phyloP scores from a whole-genome alignment of 1,284 basidiomycete genomes.

The Heterobasidion irregulare region DNA sequence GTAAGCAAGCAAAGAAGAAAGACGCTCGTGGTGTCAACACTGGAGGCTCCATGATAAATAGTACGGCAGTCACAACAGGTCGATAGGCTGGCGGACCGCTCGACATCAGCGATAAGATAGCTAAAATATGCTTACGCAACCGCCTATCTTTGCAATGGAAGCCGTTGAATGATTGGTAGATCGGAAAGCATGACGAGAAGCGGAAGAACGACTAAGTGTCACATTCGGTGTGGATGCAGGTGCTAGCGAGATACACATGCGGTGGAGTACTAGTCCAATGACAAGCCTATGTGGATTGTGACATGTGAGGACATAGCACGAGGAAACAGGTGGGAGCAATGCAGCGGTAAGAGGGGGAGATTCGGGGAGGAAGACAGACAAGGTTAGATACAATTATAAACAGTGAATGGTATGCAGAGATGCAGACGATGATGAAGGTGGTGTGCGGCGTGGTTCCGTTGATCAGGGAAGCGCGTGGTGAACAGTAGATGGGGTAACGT shows the following conservation, averaged over 20 bases:
- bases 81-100: too few relatives aligned
- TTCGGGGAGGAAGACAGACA: neutral
- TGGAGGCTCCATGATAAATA: too few relatives aligned
- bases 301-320: neutral
- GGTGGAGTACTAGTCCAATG: neutral
- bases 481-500: constrained; percentile 3
- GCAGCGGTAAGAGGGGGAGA: neutral
- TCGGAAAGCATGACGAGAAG: too few relatives aligned
- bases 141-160: too few relatives aligned
- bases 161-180: too few relatives aligned
- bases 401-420: neutral
- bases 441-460: neutral
- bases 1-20: neutral
- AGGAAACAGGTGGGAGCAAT: neutral
- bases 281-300: neutral
- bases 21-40: too few relatives aligned
- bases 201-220: neutral
- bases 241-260: neutral
- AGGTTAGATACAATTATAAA: neutral
- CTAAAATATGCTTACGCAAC: too few relatives aligned
- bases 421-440: neutral
- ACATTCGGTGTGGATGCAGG: neutral
- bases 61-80: too few relatives aligned
- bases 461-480: neutral
- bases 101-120: too few relatives aligned